phyloP scores from a whole-genome alignment of 352 stramenopile genomes.

The Elongisporangium anandrum region DNA sequence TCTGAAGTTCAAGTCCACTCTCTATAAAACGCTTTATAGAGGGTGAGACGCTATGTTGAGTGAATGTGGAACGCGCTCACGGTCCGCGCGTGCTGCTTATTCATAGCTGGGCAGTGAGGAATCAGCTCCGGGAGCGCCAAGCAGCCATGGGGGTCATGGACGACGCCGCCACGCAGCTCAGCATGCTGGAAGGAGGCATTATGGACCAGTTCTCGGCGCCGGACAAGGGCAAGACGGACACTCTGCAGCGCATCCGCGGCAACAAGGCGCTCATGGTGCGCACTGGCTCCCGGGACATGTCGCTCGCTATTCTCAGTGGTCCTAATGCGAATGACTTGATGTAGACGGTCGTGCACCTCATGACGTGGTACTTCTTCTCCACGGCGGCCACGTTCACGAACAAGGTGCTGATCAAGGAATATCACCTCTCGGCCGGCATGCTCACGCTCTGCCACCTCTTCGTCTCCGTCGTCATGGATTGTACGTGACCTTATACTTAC shows the following conservation, averaged over 20 bases:
- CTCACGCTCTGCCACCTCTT: conserved; percentile 84
- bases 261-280: conserved; percentile 23
- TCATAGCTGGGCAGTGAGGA: background rate
- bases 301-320: background rate
- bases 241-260: conserved; percentile 9
- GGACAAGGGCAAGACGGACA: background rate
- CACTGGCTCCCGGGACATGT: background rate
- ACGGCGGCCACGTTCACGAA: conserved; percentile 80
- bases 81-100: background rate
- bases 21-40: background rate
- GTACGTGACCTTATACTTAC: conserved; percentile 29
- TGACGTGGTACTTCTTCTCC: conserved; percentile 83
- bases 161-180: background rate
- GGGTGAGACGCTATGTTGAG: background rate
- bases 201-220: background rate
- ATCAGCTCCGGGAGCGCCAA: background rate
- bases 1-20: background rate
- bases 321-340: background rate
- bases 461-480: conserved; percentile 72
- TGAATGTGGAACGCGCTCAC: background rate
- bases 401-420: conserved; percentile 84
- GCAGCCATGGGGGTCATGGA: background rate
- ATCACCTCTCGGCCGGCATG: conserved; percentile 81
- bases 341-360: conserved; percentile 37
- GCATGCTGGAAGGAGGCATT: background rate